A percentile compares a stretch with the other conserved stretches of the same genome.
Conservation (phyloP, 2,329 filamentous ascomycete genomes). For the Colletotrichum costaricense region DNA sequence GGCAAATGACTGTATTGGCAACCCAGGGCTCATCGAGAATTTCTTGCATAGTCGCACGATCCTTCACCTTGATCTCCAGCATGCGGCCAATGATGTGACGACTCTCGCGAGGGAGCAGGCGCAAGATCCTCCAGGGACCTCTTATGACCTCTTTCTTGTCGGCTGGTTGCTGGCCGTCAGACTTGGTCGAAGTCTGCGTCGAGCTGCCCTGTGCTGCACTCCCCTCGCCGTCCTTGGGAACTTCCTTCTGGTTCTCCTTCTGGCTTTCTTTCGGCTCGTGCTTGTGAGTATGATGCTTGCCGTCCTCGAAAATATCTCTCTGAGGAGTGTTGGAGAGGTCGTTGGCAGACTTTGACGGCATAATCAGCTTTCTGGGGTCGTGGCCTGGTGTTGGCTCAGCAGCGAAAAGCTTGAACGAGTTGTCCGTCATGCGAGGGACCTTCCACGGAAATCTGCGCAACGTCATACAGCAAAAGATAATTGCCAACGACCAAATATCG, state of each 20-base stretch:
- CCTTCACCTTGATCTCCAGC: slow-evolving; percentile 88
- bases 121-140: slow-evolving; percentile 90
- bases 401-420: slow-evolving; percentile 93
- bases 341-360: slow-evolving; percentile 57
- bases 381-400: slow-evolving; percentile 83
- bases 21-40: slow-evolving; percentile 92
- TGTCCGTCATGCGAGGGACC: slow-evolving; percentile 89
- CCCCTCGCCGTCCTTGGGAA: slow-evolving; percentile 1
- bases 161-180: slow-evolving; percentile 32
- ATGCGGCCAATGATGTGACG: slow-evolving; percentile 91
- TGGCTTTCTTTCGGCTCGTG: slow-evolving; percentile 34
- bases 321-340: slow-evolving; percentile 53
- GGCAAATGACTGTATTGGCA: slow-evolving; percentile 84
- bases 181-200: slow-evolving; percentile 22
- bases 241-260: neutral
- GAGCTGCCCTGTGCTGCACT: slow-evolving; percentile 34
- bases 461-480: slow-evolving; percentile 99
- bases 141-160: slow-evolving; percentile 84
- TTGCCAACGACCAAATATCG: slow-evolving; percentile 97
- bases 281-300: slow-evolving; percentile 40
- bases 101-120: slow-evolving; percentile 88
- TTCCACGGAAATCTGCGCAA: slow-evolving; percentile 97
- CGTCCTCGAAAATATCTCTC: slow-evolving; percentile 51
- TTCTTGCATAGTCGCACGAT: slow-evolving; percentile 86
- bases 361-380: slow-evolving; percentile 65